These are phyloP conservation scores for Arthrobotrys conoides DNA, from an alignment of 2,329 filamentous ascomycete genomes.

Conservation along the genomic window DNA sequence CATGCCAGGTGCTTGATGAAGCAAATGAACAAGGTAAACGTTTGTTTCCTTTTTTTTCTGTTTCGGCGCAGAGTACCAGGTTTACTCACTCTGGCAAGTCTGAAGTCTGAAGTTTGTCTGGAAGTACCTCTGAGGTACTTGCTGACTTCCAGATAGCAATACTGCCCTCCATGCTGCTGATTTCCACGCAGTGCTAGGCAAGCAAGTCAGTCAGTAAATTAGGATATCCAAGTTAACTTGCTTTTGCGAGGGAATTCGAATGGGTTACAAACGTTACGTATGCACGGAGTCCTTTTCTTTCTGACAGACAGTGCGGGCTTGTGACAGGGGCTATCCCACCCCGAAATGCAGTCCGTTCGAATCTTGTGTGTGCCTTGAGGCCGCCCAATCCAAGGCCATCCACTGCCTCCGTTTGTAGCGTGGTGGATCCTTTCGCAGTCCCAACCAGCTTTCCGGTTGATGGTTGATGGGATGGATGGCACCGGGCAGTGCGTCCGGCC, in stretches of 20 bases:
- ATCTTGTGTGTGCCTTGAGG: slow-evolving; percentile 49
- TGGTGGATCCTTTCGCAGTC: slow-evolving; percentile 42
- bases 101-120: neutral
- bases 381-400: slow-evolving; percentile 21
- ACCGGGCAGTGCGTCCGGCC: slow-evolving; percentile 45
- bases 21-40: slow-evolving; percentile 5
- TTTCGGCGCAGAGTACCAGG: slow-evolving; percentile 9
- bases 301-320: slow-evolving; percentile 7
- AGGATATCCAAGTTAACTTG: neutral
- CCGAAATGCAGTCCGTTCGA: slow-evolving; percentile 29
- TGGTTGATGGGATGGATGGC: neutral
- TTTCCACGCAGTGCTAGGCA: slow-evolving; percentile 34
- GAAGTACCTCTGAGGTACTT: slow-evolving; percentile 41
- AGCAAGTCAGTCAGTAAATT: slow-evolving; percentile 36
- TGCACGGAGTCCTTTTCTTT: neutral
- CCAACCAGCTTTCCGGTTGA: neutral
- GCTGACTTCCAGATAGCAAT: neutral
- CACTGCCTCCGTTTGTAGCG: too few species aligned
- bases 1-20: slow-evolving; percentile 39
- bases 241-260: neutral
- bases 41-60: slow-evolving; percentile 29
- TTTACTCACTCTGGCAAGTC: slow-evolving; percentile 27
- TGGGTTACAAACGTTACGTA: slow-evolving; percentile 1
- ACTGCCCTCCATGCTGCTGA: neutral
- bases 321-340: slow-evolving; percentile 53